Base-by-base conservation (phyloP, 352 stramenopile species). In the Phytophthora ramorum region DNA sequence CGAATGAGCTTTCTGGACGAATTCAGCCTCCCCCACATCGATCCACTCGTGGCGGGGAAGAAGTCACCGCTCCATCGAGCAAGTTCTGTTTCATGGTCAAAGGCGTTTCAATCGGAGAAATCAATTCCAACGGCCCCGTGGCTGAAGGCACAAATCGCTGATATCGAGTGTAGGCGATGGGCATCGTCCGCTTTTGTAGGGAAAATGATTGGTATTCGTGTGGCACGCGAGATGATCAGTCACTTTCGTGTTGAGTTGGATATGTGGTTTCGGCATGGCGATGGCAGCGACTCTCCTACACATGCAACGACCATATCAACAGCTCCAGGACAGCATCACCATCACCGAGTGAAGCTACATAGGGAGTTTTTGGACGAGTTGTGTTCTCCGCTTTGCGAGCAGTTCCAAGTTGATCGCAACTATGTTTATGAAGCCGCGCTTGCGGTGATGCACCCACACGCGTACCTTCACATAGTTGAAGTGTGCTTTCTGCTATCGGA, bases 181-280 rank as follows among this genome's bases (percentile, higher is more conserved):
- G 83, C 87, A 38, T 96, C 87, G 26, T 96, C 85, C 20, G 85
- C 85, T 4, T 94, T 96, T 76, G 87, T 96, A 19, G 87, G 85
- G 4, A 96, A 94, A 47, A 91, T 94, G 83, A 90, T 96, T 62
- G 87, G 87, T 7, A 89, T 94, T 50, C 85, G 84, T 22, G 85
- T 96, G 2, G 85, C 87, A 17, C 79, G 86, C 4, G 85, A 94
- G 58, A 93, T 96, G 85, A 96, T 96, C 43, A 91, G 75, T 19
- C 80, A 93, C 51, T 94, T 93, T 57, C 81, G 87, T n/a, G 58
- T 66, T 14, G 81, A 90, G 40, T 57, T 93, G 38, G 76, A 90
- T 54, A 60, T 77, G 32, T 73, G 69, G 56, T 82, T 79, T 67
- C 58, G 69, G n/a, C 63, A 75, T 58, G 54, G 58, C 44, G 63